phyloP scores from a whole-genome alignment of 2,329 filamentous ascomycete species.

The Hypoxylon sp. region DNA sequence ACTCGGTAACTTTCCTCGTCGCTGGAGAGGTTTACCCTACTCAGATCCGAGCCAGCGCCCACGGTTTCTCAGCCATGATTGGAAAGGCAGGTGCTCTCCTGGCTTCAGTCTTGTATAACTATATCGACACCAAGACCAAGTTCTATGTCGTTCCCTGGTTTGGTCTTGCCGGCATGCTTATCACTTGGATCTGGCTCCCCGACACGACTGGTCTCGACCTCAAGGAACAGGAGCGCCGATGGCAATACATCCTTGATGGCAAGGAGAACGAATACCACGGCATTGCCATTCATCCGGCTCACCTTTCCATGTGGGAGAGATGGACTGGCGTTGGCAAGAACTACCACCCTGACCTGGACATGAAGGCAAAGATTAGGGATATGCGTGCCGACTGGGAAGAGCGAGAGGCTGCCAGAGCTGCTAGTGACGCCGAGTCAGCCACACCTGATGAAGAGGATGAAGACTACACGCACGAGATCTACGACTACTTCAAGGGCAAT shows the following conservation, averaged over 20 bases:
- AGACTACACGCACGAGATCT: slow-evolving; percentile 68
- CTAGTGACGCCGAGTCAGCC: slow-evolving; percentile 63
- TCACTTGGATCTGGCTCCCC: slow-evolving; percentile 90
- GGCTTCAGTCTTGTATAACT: slow-evolving; percentile 93
- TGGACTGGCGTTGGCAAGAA: slow-evolving; percentile 81
- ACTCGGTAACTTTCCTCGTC: slow-evolving; percentile 95
- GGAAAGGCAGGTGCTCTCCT: slow-evolving; percentile 91
- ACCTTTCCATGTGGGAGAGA: slow-evolving; percentile 91
- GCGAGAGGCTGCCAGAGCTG: slow-evolving; percentile 62
- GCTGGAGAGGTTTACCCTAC: slow-evolving; percentile 98
- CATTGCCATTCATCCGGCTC: slow-evolving; percentile 89
- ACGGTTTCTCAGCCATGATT: slow-evolving; percentile 92
- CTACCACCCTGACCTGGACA: slow-evolving; percentile 88
- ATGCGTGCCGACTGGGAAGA: slow-evolving; percentile 77
- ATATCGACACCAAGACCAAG: slow-evolving; percentile 86
- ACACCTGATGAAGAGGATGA: slow-evolving; percentile 62
- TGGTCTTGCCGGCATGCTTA: slow-evolving; percentile 85
- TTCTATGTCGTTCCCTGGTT: slow-evolving; percentile 96
- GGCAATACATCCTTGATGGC: slow-evolving; percentile 86
- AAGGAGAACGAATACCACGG: slow-evolving; percentile 89
- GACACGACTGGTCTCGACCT: slow-evolving; percentile 97
- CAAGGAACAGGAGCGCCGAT: slow-evolving; percentile 96
- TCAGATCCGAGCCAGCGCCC: slow-evolving; percentile 90
- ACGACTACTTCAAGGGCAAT: slow-evolving; percentile 65
- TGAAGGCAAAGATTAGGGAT: slow-evolving; percentile 86